These are phyloP conservation scores for Vitis riparia DNA, from an alignment of 164 flowering plant genomes.

Conservation along the genomic window DNA sequence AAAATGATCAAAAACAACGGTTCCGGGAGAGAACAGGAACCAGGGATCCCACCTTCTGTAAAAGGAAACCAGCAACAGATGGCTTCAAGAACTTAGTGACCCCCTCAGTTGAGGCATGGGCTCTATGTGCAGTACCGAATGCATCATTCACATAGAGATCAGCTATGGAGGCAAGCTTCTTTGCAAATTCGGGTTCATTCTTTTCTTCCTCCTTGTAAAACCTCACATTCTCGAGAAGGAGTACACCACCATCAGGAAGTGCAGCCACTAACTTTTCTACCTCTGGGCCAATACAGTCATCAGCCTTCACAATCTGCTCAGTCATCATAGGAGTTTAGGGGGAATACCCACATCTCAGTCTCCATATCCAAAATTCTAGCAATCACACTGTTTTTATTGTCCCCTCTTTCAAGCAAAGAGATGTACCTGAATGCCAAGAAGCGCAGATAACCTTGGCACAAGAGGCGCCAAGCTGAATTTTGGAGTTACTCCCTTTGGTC, in stretches of 20 bases:
- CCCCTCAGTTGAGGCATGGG: conserved; percentile 90
- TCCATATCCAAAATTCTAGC: background rate
- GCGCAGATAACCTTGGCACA: conserved; percentile 78
- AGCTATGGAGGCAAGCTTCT: conserved; percentile 81
- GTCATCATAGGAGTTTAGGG: background rate
- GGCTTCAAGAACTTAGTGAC: conserved; percentile 83
- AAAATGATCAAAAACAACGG: no score
- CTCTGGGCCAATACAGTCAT: conserved; percentile 82
- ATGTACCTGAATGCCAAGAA: conserved; percentile 62
- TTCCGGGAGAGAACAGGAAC: background rate
- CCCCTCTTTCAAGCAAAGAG: background rate
- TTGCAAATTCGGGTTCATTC: conserved; percentile 81
- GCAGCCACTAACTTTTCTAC: conserved; percentile 75
- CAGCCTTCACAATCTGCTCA: conserved; percentile 72
- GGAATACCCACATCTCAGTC: conserved; percentile 4
- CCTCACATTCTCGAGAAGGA: conserved; percentile 86
- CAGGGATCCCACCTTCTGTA: conserved; percentile 64
- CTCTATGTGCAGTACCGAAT: conserved; percentile 88
- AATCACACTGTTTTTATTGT: background rate
- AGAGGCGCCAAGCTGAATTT: conserved; percentile 79
- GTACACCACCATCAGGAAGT: conserved; percentile 84
- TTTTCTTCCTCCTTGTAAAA: conserved; percentile 89
- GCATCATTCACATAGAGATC: conserved; percentile 89
- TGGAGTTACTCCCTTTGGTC: conserved; percentile 85
- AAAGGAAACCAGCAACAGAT: conserved; percentile 82